phyloP scores from a whole-genome alignment of 2,329 filamentous ascomycete species.

The Lasiodiplodia sp. region DNA sequence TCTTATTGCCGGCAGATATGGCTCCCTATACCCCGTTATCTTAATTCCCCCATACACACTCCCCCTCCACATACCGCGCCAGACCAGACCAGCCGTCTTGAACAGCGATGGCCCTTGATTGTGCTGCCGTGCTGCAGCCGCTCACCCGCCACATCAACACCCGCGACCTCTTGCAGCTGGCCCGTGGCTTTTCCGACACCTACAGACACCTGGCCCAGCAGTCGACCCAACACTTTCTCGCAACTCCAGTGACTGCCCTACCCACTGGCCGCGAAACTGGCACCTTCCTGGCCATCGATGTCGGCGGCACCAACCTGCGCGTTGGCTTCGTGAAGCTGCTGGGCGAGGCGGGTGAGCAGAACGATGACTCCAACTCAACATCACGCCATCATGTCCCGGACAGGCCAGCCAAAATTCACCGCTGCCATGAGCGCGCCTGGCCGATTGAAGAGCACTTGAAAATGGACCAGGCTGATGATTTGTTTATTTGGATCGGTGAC shows the following conservation, averaged over 20 bases:
- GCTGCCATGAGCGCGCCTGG: conserved; percentile 74
- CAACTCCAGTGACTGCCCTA: conserved; percentile 49
- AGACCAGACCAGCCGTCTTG: not conserved
- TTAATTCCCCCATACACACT: conserved; percentile 4
- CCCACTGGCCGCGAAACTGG: conserved; percentile 70
- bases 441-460: conserved; percentile 77
- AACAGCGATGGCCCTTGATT: conserved; percentile 17
- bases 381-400: conserved; percentile 34
- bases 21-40: conserved; percentile 11
- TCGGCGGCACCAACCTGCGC: conserved; percentile 72
- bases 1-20: conserved; percentile 14
- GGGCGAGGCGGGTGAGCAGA: conserved; percentile 49
- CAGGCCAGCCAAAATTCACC: conserved; percentile 55
- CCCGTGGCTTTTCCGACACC: conserved; percentile 45
- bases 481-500: conserved; percentile 83
- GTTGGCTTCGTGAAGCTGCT: conserved; percentile 72
- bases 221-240: conserved; percentile 49
- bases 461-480: conserved; percentile 73
- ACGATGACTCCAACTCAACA: conserved; percentile 37
- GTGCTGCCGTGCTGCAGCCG: conserved; percentile 34
- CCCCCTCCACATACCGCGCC: not conserved
- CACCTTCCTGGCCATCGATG: conserved; percentile 54
- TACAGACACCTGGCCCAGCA: conserved; percentile 43
- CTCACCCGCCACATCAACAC: conserved; percentile 45
- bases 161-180: conserved; percentile 42